A percentile compares a stretch with the other conserved stretches of the same genome.
Evolutionary conservation across 2,329 filamentous ascomycete genomes (phyloP).

Genomic region (Fusarium pseudocircinatum): DNA sequence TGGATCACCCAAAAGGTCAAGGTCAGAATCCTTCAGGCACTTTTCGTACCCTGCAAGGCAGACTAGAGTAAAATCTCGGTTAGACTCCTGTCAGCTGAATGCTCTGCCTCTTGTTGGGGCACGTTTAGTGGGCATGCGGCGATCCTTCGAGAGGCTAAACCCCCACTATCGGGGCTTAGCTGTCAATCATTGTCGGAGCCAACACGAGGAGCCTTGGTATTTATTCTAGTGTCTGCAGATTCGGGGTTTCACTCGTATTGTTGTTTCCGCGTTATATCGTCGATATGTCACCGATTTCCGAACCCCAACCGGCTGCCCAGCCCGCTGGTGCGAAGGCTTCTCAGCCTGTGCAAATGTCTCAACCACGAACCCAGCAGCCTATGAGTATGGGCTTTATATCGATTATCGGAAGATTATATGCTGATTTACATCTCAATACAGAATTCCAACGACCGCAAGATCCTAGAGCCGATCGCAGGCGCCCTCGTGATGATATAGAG

Average conservation of each 20-base stretch:
- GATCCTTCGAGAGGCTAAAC: not conserved
- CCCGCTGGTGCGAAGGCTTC: not conserved
- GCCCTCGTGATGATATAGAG: not conserved
- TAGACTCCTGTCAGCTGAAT: not conserved
- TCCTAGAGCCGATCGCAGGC: not conserved
- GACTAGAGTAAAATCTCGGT: not conserved
- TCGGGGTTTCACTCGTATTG: fast-evolving
- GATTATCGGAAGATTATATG: fast-evolving
- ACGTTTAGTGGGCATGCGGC: not conserved
- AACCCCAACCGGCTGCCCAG: not conserved
- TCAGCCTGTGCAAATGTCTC: not conserved
- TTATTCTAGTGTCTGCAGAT: not conserved
- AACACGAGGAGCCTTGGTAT: not conserved
- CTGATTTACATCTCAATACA: fast-evolving
- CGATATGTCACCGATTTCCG: not conserved
- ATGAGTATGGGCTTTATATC: not conserved
- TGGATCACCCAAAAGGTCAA: not conserved
- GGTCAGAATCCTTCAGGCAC: not conserved
- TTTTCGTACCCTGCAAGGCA: not conserved
- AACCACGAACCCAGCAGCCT: not conserved
- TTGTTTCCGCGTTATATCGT: not conserved
- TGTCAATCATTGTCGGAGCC: not conserved
- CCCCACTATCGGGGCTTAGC: not conserved
- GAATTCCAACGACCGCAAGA: not conserved
- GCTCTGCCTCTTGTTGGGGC: not conserved